phyloP scores from a whole-genome alignment of 2,329 filamentous ascomycete species.

The Piedraia hortae region DNA sequence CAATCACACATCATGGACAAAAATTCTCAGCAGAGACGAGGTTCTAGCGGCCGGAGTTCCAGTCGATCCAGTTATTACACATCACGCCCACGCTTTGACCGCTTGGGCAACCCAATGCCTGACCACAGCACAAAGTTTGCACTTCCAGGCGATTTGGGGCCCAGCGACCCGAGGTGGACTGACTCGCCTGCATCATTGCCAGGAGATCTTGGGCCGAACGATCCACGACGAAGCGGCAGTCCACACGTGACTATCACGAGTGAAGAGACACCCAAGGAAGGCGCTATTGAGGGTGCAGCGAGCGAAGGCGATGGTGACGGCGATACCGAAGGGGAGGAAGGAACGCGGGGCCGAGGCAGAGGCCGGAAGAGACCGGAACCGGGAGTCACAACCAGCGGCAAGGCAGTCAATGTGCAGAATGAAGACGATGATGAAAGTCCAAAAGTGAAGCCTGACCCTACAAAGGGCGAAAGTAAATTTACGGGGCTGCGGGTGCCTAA shows the following conservation, averaged over 20 bases:
- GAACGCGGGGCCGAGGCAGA: slow-evolving; percentile 9
- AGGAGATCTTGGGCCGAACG: slow-evolving; percentile 11
- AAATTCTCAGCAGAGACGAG: too few relatives aligned
- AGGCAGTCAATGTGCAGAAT: slow-evolving; percentile 11
- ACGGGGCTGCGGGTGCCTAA: slow-evolving; percentile 8
- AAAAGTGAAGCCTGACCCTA: slow-evolving; percentile 10
- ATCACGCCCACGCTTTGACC: slow-evolving; percentile 7
- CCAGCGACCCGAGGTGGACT: slow-evolving; percentile 11
- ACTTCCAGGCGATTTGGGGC: slow-evolving; percentile 13
- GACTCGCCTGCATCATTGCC: slow-evolving; percentile 10
- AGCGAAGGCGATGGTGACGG: slow-evolving; percentile 10
- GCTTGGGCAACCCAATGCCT: slow-evolving; percentile 9
- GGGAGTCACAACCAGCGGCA: slow-evolving; percentile 11
- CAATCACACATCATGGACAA: too few relatives aligned
- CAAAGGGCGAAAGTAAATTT: slow-evolving; percentile 11
- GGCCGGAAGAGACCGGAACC: slow-evolving; percentile 12
- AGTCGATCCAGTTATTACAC: slow-evolving; percentile 10
- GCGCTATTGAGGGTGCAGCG: slow-evolving; percentile 5
- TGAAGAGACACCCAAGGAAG: slow-evolving; percentile 2
- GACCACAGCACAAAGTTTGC: slow-evolving; percentile 7
- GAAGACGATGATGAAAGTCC: slow-evolving; percentile 5
- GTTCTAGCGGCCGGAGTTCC: too few relatives aligned
- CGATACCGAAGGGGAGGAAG: slow-evolving; percentile 10
- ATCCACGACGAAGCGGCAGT: slow-evolving; percentile 8
- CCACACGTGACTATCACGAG: slow-evolving; percentile 6